phyloP scores from a whole-genome alignment of 768 basidiomycete genomes.

The Gymnopilus dilepis region DNA sequence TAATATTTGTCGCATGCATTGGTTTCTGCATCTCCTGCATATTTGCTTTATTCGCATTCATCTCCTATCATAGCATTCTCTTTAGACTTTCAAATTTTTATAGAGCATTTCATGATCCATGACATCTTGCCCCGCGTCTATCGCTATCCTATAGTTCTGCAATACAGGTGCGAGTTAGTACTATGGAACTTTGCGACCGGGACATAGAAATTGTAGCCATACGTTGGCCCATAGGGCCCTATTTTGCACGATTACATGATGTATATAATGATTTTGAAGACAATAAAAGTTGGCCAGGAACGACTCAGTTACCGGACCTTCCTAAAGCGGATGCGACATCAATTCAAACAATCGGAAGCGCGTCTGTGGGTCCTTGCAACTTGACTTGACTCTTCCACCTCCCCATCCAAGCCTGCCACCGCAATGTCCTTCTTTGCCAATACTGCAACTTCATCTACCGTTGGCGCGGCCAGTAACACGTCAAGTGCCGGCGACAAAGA shows the following conservation, averaged over 20 bases:
- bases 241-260: conserved; percentile 1
- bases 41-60: conserved; percentile 3
- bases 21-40: not conserved
- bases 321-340: conserved; percentile 11
- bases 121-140: not conserved
- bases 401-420: not conserved
- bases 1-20: not conserved
- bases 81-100: conserved; percentile 3
- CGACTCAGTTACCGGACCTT: not conserved
- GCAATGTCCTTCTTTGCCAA: conserved; percentile 47
- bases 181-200: not conserved
- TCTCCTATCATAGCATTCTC: conserved; percentile 1
- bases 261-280: not conserved
- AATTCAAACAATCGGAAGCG: conserved; percentile 15
- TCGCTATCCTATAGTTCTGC: not conserved
- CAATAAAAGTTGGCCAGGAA: not conserved
- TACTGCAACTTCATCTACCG: conserved; percentile 32
- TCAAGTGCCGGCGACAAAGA: conserved; percentile 68
- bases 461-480: conserved; percentile 35
- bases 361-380: not conserved
- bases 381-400: not conserved
- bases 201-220: conserved; percentile 3
- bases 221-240: too few relatives aligned
- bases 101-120: not conserved
- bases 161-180: not conserved